Base-by-base conservation (phyloP, 192 early-diverging fungal species). In the Thoreauomyces humboldtii region DNA sequence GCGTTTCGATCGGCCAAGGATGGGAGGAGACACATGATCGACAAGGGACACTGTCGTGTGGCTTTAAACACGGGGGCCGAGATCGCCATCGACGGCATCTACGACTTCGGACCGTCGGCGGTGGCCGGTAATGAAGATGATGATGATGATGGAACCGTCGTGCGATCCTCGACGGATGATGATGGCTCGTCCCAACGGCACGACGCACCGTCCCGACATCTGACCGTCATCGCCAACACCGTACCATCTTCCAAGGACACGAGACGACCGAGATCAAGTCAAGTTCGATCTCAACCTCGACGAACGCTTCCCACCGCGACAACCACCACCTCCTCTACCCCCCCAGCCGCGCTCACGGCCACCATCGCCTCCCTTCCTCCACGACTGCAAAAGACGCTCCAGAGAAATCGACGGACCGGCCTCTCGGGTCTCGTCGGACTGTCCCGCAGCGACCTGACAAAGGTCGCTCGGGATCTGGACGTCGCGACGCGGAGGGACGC, bases 1-100 rank as follows among this genome's bases (percentile, higher is more conserved):
- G 51, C 55, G n/a, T 58, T 58, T 19, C 4, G 21, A 14, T 38
- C 55, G 19, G 15, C 55, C 14, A 14, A 28, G 5, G 55, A 58
- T 34, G 55, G 34, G 19, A 31, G 55, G 15, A 14, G 55, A 17
- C 55, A 58, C 33, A 58, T 58, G 55, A 28, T 58, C 5, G 55
- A 31, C 11, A 58, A 58, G 28, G 55, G 55, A 5, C 55, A 58
- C 37, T 58, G 55, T 36, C 34, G 38, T 7, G 55, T 58, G 4
- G 34, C 37, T 28, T 58, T 31, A 36, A 36, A 58, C 12, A 58
- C 15, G n/a, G 55, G 55, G 5, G 55, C 55, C 19, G 34, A 58
- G 55, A 58, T 58, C 19, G 55, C 32, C n/a, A 41, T 58, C n/a
- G 55, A 58, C 19, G 55, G 55, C 4, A 58, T 58, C 2, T 58